phyloP scores from a whole-genome alignment of 805 yeast genomes.

The Yamadazyma akitaensis region DNA sequence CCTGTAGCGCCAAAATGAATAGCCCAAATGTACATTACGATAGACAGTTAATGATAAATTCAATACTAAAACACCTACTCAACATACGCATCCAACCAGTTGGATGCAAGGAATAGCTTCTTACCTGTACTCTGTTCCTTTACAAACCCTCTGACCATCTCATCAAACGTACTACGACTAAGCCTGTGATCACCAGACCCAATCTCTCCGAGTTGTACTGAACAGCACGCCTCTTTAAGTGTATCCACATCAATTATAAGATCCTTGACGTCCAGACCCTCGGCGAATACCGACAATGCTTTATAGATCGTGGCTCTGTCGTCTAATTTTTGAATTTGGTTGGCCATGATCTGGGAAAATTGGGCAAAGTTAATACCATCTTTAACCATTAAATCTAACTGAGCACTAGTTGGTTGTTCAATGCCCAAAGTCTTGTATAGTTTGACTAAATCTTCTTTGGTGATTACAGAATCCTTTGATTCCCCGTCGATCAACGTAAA shows the following conservation, averaged over 20 bases:
- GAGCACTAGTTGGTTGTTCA: slow-evolving; percentile 38
- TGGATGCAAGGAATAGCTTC: slow-evolving; percentile 55
- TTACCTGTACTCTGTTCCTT: slow-evolving; percentile 57
- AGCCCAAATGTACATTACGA: not conserved
- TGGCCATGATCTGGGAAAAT: slow-evolving; percentile 61
- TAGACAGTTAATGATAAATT: not conserved
- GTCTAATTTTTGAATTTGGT: slow-evolving; percentile 49
- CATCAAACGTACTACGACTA: slow-evolving; percentile 44
- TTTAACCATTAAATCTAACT: slow-evolving; percentile 49
- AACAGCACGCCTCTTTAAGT: slow-evolving; percentile 46
- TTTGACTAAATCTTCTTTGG: slow-evolving; percentile 51
- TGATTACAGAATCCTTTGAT: slow-evolving; percentile 61
- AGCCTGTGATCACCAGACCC: slow-evolving; percentile 47
- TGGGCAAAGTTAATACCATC: slow-evolving; percentile 55
- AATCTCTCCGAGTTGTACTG: slow-evolving; percentile 44
- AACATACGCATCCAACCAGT: slow-evolving; percentile 55
- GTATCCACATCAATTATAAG: slow-evolving; percentile 47
- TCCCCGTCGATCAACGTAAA: slow-evolving; percentile 81
- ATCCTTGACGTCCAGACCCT: slow-evolving; percentile 24
- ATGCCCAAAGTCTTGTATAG: slow-evolving; percentile 54
- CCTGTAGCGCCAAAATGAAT: too few species aligned
- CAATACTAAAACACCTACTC: slow-evolving; percentile 20
- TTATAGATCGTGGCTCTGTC: slow-evolving; percentile 48
- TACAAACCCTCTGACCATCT: slow-evolving; percentile 53
- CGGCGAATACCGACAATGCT: slow-evolving; percentile 57